Evolutionary conservation across 2,329 filamentous ascomycete species (phyloP), one percentile per base, ranked within the genome.

Genomic region (Claviceps citrina): DNA sequence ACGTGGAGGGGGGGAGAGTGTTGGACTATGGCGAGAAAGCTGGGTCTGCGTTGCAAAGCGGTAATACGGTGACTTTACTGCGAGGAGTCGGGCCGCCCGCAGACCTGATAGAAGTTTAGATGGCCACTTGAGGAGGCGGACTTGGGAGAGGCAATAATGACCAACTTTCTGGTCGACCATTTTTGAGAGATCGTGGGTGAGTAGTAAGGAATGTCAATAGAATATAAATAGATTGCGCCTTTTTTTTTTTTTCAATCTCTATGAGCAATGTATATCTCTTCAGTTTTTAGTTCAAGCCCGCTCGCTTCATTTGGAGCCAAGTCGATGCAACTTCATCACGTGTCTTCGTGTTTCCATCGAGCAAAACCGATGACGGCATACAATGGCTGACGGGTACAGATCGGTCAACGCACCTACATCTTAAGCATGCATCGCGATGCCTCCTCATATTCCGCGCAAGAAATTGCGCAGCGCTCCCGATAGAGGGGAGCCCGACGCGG

Each of bases 11-110:
- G 0, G 91, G 91, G 0, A 67, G 85, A 43, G 59, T 98, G 46
- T 60, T 98, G 46, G 87, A 91, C 44, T 98, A 93, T 53, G 77
- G 73, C 19, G 87, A 95, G 60, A 87, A 89, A 65, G 67, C 94
- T 41, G 86, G 85, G 4, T 67, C 68, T 39, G 70, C 68, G 22
- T 66, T 93, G 43, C 74, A 75, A 47, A 87, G 74, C 49, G 91
- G 91, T 1, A 89, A 98, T 56, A 95, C 86, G 9, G 76, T 98
- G 47, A 86, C 96, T 19, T 56, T 98, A 51, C 53, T 98, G 39
- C 70, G 91, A 45, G 91, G 91, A 0, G 80, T 95, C 39, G 85
- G 85, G 1, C 74, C 79, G n/a, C 74, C 83, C 41, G 77, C 78
- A 16, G 78, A 85, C 58, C 59, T 87, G 50, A 82, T 86, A 45